Percentiles rank a stretch among this genome's conserved stretches.
phyloP scores from a whole-genome alignment of 2,329 filamentous ascomycete genomes.

The Alternaria arbusti region DNA sequence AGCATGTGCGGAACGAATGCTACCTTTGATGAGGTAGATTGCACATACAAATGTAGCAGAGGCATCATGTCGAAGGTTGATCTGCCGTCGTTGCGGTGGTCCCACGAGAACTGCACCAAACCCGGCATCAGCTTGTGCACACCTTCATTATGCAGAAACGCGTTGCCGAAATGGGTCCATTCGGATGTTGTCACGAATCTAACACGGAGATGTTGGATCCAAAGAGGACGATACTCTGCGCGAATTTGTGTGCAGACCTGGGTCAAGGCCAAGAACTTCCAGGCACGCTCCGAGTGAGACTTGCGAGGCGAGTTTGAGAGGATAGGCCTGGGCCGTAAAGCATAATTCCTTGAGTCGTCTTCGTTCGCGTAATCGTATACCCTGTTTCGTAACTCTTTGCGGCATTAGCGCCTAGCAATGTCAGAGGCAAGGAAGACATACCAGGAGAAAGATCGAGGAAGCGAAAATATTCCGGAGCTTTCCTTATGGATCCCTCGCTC shows the following conservation, averaged over 20 bases:
- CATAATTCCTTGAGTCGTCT: background rate
- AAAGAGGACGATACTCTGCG: slow-evolving; percentile 6
- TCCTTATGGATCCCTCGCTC: background rate
- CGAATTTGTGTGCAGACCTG: background rate
- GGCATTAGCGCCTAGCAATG: background rate
- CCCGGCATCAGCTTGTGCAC: too few relatives aligned
- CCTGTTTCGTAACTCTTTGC: background rate
- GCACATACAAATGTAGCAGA: too few relatives aligned
- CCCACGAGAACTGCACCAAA: too few relatives aligned
- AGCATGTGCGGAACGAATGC: too few relatives aligned
- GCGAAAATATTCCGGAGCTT: background rate
- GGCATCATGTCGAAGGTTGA: too few relatives aligned
- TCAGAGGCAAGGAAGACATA: background rate
- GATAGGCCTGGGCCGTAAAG: background rate
- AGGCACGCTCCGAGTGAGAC: background rate
- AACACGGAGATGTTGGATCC: background rate
- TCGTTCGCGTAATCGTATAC: background rate
- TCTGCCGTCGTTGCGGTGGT: too few relatives aligned
- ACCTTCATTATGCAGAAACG: too few relatives aligned
- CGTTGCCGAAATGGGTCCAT: too few relatives aligned
- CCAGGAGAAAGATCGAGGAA: background rate
- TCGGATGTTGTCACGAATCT: too few relatives aligned
- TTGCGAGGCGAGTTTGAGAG: background rate
- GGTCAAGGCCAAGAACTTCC: background rate
- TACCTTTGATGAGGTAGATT: too few relatives aligned